Conservation (phyloP, 2,329 filamentous ascomycete species). For the Domatiomyces catenatus region DNA sequence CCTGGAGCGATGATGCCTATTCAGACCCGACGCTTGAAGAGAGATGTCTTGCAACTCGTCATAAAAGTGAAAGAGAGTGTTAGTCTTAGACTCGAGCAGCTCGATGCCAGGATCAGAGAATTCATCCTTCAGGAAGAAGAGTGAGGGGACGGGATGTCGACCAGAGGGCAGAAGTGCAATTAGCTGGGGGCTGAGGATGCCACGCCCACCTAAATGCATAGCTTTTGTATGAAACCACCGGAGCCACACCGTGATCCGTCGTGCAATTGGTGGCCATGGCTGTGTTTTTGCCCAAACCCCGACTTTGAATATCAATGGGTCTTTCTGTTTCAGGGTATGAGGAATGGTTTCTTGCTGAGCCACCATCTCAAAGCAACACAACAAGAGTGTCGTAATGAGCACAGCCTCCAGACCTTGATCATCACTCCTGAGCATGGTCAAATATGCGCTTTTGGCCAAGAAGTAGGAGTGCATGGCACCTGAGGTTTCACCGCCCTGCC, state of each 20-base stretch:
- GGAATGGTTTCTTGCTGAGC: slow-evolving; percentile 7
- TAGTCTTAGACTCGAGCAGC: slow-evolving; percentile 1
- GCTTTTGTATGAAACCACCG: slow-evolving; percentile 4
- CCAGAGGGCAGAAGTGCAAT: slow-evolving; percentile 1
- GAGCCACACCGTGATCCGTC: slow-evolving; percentile 4
- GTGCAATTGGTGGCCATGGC: slow-evolving; percentile 4
- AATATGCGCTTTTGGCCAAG: slow-evolving; percentile 4
- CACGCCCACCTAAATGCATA: slow-evolving; percentile 5
- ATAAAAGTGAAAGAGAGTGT: slow-evolving; percentile 4
- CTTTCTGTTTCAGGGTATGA: slow-evolving; percentile 2
- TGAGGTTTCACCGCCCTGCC: slow-evolving; percentile 1
- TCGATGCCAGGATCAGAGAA: neutral
- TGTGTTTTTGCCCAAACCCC: slow-evolving; percentile 2
- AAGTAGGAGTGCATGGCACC: slow-evolving; percentile 4
- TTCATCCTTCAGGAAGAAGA: slow-evolving; percentile 1
- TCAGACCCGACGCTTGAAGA: slow-evolving; percentile 13
- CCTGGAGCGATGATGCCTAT: slow-evolving; percentile 25
- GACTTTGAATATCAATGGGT: slow-evolving; percentile 2
- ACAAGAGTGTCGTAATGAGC: slow-evolving; percentile 2
- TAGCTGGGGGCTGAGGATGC: slow-evolving; percentile 4
- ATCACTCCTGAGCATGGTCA: neutral
- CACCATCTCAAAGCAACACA: slow-evolving; percentile 6
- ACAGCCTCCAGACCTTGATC: slow-evolving; percentile 1
- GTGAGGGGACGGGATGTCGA: neutral
- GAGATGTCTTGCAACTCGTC: slow-evolving; percentile 3